Evolutionary conservation across 2,329 filamentous ascomycete genomes (phyloP).

Genomic region (Cadophora luteo-olivacea): DNA sequence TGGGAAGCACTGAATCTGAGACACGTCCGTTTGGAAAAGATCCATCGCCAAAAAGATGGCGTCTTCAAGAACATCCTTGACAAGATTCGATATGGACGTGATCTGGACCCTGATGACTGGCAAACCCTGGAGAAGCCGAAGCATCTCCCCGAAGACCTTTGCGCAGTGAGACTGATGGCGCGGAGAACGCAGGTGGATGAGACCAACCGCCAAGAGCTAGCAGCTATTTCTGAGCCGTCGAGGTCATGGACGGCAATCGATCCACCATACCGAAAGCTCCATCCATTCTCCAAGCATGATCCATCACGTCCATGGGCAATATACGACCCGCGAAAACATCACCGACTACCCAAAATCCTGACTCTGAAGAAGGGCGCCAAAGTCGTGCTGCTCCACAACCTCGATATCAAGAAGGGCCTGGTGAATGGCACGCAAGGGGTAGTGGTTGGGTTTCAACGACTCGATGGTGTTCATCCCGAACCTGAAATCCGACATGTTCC

Average conservation of each 20-base stretch:
- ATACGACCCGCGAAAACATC: constrained; percentile 27
- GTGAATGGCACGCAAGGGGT: constrained; percentile 42
- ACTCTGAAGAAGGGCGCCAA: constrained; percentile 39
- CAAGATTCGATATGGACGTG: constrained; percentile 38
- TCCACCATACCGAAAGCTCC: neutral
- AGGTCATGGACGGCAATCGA: constrained; percentile 34
- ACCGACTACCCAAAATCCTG: constrained; percentile 31
- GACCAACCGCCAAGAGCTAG: constrained; percentile 21
- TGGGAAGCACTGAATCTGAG: constrained; percentile 36
- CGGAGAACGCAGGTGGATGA: constrained; percentile 30
- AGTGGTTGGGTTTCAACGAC: constrained; percentile 34
- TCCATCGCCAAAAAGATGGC: constrained; percentile 41
- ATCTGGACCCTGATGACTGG: constrained; percentile 36
- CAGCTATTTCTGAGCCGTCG: constrained; percentile 4
- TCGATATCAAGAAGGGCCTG: constrained; percentile 29
- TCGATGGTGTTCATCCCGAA: no score
- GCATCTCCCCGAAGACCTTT: constrained; percentile 24
- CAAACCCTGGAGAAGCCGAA: constrained; percentile 30
- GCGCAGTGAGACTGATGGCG: constrained; percentile 39
- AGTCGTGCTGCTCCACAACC: constrained; percentile 39
- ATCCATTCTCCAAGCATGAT: no score
- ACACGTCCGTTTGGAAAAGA: constrained; percentile 39
- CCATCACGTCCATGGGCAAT: neutral
- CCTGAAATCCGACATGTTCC: neutral
- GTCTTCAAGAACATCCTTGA: constrained; percentile 39